phyloP scores from a whole-genome alignment of 1,139 yeast genomes.

The Pichia norvegensis region DNA sequence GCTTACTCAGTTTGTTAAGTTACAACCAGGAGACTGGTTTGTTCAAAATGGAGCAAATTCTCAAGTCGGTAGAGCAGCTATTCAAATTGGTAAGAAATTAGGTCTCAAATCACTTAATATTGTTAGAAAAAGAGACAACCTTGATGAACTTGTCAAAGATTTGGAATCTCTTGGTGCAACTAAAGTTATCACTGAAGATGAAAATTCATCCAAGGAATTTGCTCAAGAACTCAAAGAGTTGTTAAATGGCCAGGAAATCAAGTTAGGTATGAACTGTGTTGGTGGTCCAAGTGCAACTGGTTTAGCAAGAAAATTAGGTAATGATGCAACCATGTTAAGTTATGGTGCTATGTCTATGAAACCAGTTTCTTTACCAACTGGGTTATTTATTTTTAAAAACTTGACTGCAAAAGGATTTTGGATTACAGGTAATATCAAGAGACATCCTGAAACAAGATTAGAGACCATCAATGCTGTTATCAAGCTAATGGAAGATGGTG shows the following conservation, averaged over 20 bases:
- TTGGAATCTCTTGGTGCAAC: conserved; percentile 70
- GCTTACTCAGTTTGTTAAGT: conserved; percentile 57
- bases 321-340: conserved; percentile 66
- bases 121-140: conserved; percentile 74
- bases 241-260: conserved; percentile 53
- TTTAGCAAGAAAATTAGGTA: conserved; percentile 69
- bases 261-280: conserved; percentile 82
- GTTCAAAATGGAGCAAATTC: conserved; percentile 96
- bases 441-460: conserved; percentile 54
- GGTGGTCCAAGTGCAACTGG: conserved; percentile 83
- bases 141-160: conserved; percentile 54
- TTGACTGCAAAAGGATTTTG: conserved; percentile 85
- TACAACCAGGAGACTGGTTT: conserved; percentile 75
- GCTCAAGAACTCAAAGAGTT: conserved; percentile 53
- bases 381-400: conserved; percentile 83
- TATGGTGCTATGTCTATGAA: conserved; percentile 98
- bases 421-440: conserved; percentile 73
- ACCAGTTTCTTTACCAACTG: conserved; percentile 85
- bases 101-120: conserved; percentile 83
- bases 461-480: conserved; percentile 55
- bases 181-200: conserved; percentile 81
- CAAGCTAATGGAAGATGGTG: conserved; percentile 56
- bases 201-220: conserved; percentile 62
- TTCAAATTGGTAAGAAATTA: conserved; percentile 72
- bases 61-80: conserved; percentile 90